phyloP scores from a whole-genome alignment of 306 rosid genomes.

The Myrica gale region DNA sequence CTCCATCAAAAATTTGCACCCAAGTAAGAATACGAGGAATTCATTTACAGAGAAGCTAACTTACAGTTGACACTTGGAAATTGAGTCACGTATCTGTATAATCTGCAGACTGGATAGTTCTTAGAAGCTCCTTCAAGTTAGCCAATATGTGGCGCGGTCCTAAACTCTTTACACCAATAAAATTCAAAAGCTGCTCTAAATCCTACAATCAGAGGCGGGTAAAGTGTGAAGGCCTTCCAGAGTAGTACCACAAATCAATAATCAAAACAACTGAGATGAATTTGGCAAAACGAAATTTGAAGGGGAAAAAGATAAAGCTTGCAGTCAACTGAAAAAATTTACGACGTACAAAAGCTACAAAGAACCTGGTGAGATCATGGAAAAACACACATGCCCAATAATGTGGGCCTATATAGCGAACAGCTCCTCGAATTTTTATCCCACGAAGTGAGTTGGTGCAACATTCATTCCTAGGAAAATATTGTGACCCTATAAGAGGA shows the following conservation, averaged over 20 bases:
- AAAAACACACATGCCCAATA: too few species aligned
- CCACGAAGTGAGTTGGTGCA: background rate
- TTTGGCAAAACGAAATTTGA: background rate
- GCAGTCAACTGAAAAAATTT: background rate
- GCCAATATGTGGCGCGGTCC: slow-evolving; percentile 91
- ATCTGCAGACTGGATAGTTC: slow-evolving; percentile 74
- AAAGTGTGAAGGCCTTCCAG: slow-evolving; percentile 18
- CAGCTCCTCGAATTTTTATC: background rate
- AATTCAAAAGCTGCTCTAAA: slow-evolving; percentile 92
- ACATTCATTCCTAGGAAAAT: background rate
- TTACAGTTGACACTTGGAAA: slow-evolving; percentile 26
- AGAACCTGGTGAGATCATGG: too few species aligned
- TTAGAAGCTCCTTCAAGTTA: slow-evolving; percentile 87
- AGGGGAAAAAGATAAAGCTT: background rate
- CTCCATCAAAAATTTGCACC: slow-evolving; percentile 78
- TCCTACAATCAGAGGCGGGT: slow-evolving; percentile 50
- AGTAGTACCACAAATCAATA: background rate
- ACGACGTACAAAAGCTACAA: background rate
- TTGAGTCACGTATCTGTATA: slow-evolving; percentile 51
- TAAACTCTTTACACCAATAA: slow-evolving; percentile 77
- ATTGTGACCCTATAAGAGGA: background rate
- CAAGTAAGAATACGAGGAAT: slow-evolving; percentile 42
- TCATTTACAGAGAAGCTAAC: slow-evolving; percentile 50
- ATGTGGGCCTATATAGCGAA: too few species aligned
- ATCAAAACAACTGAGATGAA: background rate